Evolutionary conservation across 108 stramenopile genomes (phyloP).

Genomic region (Cyclotella atomus): DNA sequence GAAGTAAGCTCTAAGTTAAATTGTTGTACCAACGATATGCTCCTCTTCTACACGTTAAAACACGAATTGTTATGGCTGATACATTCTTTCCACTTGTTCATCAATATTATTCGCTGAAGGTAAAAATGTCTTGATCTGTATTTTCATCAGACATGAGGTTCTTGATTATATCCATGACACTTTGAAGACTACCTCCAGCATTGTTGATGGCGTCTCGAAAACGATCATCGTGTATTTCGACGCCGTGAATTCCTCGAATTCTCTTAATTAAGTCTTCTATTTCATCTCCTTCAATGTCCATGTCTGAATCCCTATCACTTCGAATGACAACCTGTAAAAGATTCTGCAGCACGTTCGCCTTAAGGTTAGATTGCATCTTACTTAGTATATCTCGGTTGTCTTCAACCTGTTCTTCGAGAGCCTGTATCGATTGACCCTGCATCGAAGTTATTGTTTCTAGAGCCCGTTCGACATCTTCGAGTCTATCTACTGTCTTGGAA

Average conservation of each 20-base stretch:
- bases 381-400: constrained; percentile 54
- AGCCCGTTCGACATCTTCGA: constrained; percentile 47
- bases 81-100: no score
- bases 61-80: no score
- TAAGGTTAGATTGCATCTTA: constrained; percentile 55
- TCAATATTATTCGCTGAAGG: no score
- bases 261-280: constrained; percentile 45
- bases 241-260: constrained; percentile 53
- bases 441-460: constrained; percentile 49
- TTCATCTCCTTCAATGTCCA: constrained; percentile 56
- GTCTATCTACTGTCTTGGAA: constrained; percentile 43
- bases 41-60: no score
- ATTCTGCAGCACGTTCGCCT: constrained; percentile 57
- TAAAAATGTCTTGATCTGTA: constrained; percentile 58
- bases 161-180: constrained; percentile 69
- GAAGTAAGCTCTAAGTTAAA: constrained; percentile 17
- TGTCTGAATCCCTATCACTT: constrained; percentile 52
- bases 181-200: constrained; percentile 44
- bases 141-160: constrained; percentile 60
- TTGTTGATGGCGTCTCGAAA: constrained; percentile 26
- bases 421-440: constrained; percentile 48
- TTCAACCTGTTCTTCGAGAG: constrained; percentile 49
- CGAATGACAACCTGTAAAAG: constrained; percentile 54
- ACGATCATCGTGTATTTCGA: constrained; percentile 43
- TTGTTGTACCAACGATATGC: no score